Percentiles rank a stretch among this genome's conserved stretches.
These are phyloP conservation scores for Leptographium flavum DNA, from an alignment of 2,329 filamentous ascomycete species.

Conservation along the genomic window DNA sequence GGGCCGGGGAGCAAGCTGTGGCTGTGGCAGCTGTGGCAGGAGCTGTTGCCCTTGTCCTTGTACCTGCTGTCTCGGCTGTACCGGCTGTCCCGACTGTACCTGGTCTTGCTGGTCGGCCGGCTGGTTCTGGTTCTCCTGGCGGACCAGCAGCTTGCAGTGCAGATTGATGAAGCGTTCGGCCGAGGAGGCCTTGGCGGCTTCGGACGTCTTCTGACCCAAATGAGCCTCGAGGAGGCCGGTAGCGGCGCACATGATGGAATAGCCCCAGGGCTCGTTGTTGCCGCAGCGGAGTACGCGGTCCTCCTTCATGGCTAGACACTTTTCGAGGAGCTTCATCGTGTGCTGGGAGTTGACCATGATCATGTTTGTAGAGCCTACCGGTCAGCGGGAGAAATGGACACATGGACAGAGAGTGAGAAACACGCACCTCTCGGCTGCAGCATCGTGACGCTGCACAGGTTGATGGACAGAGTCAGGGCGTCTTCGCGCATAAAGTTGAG, in stretches of 20 bases:
- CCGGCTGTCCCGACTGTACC: background rate
- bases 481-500: slow-evolving; percentile 48
- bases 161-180: slow-evolving; percentile 45
- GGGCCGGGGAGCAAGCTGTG: background rate
- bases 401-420: background rate
- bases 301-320: slow-evolving; percentile 46
- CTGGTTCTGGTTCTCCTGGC: slow-evolving; percentile 11
- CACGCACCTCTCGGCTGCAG: slow-evolving; percentile 34
- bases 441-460: slow-evolving; percentile 46
- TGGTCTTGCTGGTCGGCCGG: background rate
- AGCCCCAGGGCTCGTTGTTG: slow-evolving; percentile 51
- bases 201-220: slow-evolving; percentile 39
- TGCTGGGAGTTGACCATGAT: slow-evolving; percentile 48
- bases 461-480: slow-evolving; percentile 43
- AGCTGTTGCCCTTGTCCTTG: background rate
- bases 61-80: background rate
- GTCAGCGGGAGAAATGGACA: background rate
- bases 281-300: slow-evolving; percentile 46
- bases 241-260: slow-evolving; percentile 48
- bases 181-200: slow-evolving; percentile 42
- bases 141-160: slow-evolving; percentile 41
- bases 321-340: slow-evolving; percentile 46
- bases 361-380: slow-evolving; percentile 37
- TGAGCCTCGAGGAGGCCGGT: slow-evolving; percentile 45
- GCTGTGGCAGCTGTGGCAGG: background rate